Evolutionary conservation across 192 early-diverging fungal species (phyloP).

Genomic region (Jimgerdemannia flammicorona): DNA sequence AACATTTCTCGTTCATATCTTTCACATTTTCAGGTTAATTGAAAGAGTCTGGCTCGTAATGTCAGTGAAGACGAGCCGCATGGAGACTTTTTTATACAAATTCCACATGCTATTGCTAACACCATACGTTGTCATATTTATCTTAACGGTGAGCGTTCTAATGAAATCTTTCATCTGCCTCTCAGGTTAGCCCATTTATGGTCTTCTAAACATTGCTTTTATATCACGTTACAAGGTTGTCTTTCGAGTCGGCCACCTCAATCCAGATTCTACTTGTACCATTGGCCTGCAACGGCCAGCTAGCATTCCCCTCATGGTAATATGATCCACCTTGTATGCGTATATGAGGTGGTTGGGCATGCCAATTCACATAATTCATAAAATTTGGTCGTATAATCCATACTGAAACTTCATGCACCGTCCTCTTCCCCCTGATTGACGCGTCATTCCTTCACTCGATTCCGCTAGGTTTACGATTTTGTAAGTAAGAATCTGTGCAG

Average conservation of each 20-base stretch:
- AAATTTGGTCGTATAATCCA: no score
- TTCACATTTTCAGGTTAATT: conserved; percentile 17
- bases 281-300: conserved; percentile 27
- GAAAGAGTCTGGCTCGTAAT: conserved; percentile 31
- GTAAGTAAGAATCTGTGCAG: no score
- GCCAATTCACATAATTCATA: no score
- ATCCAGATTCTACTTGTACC: conserved; percentile 19
- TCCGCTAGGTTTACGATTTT: no score
- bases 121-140: conserved; percentile 30
- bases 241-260: conserved; percentile 21
- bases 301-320: conserved; percentile 32
- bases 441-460: no score
- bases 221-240: conserved; percentile 12
- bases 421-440: no score
- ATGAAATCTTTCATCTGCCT: background rate
- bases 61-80: conserved; percentile 12
- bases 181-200: background rate
- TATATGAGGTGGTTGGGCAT: no score
- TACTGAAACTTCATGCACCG: no score
- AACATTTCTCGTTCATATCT: background rate
- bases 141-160: conserved; percentile 22
- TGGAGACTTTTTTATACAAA: conserved; percentile 22
- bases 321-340: background rate
- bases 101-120: conserved; percentile 20
- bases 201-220: conserved; percentile 1